A percentile compares a stretch with the other conserved stretches of the same genome.
Conservation (phyloP, 345 rosid genomes). For the Eucalyptus sideroxylon region DNA sequence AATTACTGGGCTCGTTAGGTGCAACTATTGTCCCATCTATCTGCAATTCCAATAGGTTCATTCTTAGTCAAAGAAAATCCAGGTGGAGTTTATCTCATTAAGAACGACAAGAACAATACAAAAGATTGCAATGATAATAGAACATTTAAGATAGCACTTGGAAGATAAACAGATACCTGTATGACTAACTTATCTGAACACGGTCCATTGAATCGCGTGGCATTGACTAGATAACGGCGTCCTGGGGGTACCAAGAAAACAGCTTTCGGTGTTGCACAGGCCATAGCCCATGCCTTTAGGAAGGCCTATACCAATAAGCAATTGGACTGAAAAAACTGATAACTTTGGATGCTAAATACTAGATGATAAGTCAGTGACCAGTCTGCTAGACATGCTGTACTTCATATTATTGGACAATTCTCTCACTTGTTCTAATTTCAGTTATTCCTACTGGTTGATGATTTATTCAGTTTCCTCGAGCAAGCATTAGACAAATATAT, state of each 20-base stretch:
- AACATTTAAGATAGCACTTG: not conserved
- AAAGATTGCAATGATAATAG: not conserved
- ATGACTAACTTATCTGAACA: slow-evolving; percentile 60
- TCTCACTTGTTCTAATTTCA: not conserved
- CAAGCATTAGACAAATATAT: not conserved
- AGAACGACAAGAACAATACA: not conserved
- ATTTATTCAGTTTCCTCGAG: not conserved
- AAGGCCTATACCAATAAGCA: slow-evolving; percentile 38
- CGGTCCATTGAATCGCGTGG: slow-evolving; percentile 81
- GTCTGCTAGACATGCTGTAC: not conserved
- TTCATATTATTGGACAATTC: not conserved
- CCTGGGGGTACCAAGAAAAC: slow-evolving; percentile 78
- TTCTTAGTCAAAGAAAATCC: not conserved
- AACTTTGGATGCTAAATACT: not conserved
- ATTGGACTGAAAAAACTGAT: not conserved
- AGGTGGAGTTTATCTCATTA: not conserved
- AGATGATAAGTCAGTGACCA: not conserved
- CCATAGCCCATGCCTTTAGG: slow-evolving; percentile 58
- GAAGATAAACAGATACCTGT: slow-evolving; percentile 36
- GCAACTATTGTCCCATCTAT: slow-evolving; percentile 93
- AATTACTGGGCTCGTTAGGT: slow-evolving; percentile 73
- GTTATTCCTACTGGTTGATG: not conserved
- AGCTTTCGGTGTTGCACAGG: slow-evolving; percentile 55
- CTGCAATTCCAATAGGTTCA: slow-evolving; percentile 16
- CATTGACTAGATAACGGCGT: slow-evolving; percentile 58